Base-by-base conservation (phyloP, 1,139 yeast species). In the Yamadazyma trypodendri region DNA sequence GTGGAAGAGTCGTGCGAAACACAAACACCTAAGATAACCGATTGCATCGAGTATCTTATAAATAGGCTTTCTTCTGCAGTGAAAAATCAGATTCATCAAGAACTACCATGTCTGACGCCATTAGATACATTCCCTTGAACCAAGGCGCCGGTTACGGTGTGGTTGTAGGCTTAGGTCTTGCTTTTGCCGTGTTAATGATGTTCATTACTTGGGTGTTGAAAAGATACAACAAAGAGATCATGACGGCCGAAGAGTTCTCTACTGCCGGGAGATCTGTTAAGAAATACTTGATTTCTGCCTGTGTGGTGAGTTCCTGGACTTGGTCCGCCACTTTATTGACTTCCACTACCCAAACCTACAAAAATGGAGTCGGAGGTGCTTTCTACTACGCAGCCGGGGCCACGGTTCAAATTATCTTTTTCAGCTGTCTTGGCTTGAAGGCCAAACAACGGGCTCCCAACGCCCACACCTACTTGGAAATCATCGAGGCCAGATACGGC, bases 71-170 rank as follows among this genome's bases (percentile, higher is more conserved):
- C 25, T 23, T 23, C 25, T 6, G n/a, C n/a, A 23, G 6, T 23
- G 25, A 23, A 23, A 11, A 10, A 15, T 15, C 20, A 15, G n/a
- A n/a, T n/a, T n/a, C n/a, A n/a, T n/a, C n/a, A n/a, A n/a, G n/a
- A 15, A 27, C 14, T n/a, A 8, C 10, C 22, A 32, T 32, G 35
- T 24, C 35, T 6, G 35, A 32, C 15, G 21, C 22, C 8, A 6
- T 18, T n/a, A 28, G 15, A 18, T 40, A 40, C 23, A 18, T 40
- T 15, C 44, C 65, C 8, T 52, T 61, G 34, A 76, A 83, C 2
- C 85, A 84, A 58, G 83, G 86, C 33, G 90, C 85, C n/a, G 96
- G 96, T n/a, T 89, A 88, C 54, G 96, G 89, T 23, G 83, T 89
- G 42, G 87, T 89, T 15, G 83, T 87, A 14, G 97, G 97, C 15